Evolutionary conservation across 805 yeast genomes (phyloP).

Genomic region (Myxozyma lipomycoides): DNA sequence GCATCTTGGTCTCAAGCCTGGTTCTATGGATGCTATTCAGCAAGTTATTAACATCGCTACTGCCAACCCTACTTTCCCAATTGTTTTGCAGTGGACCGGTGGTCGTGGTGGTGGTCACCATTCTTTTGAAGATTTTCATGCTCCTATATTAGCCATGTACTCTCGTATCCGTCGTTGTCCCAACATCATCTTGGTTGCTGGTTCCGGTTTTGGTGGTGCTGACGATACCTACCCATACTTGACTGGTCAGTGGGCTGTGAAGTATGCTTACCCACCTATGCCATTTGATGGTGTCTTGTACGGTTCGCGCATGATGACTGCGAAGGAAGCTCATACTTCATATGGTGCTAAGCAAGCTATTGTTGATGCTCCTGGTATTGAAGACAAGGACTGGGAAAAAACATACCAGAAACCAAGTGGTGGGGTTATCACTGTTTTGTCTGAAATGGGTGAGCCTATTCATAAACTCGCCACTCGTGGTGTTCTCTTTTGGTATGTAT

Average conservation of each 20-base stretch:
- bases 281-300: constrained; percentile 96
- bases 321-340: constrained; percentile 92
- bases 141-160: constrained; percentile 94
- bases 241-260: constrained; percentile 93
- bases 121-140: constrained; percentile 98
- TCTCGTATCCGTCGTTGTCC: constrained; percentile 86
- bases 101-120: constrained; percentile 99
- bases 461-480: constrained; percentile 98
- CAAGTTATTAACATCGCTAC: constrained; percentile 87
- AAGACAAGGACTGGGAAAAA: constrained; percentile 85
- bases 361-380: constrained; percentile 85
- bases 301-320: constrained; percentile 96
- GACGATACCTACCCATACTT: constrained; percentile 96
- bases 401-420: constrained; percentile 95
- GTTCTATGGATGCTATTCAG: constrained; percentile 87
- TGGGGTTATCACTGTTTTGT: constrained; percentile 91
- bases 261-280: constrained; percentile 92
- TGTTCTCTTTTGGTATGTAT: constrained; percentile 73
- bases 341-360: constrained; percentile 91
- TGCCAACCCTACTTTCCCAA: constrained; percentile 94
- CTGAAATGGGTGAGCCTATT: constrained; percentile 99
- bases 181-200: constrained; percentile 88
- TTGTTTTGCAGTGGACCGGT: constrained; percentile 99
- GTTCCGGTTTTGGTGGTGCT: constrained; percentile 97
- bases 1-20: constrained; percentile 95